Evolutionary conservation across 352 stramenopile genomes (phyloP), one percentile per base, ranked within the genome.

Genomic region (Phytophthora tentaculata): DNA sequence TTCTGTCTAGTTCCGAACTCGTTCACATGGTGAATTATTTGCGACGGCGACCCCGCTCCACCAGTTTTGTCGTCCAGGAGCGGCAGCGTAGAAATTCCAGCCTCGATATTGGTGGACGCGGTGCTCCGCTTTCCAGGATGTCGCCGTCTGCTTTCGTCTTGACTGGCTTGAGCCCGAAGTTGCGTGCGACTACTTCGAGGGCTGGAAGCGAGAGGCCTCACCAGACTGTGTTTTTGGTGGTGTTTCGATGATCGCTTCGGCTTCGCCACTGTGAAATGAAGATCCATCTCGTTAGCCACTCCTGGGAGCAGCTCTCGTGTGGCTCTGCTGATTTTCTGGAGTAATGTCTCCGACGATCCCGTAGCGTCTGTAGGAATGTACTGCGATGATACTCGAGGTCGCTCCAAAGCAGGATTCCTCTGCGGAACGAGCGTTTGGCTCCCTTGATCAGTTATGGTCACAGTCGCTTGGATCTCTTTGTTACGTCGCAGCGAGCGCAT

Each of bases 401-500:
- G 74, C 41, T 94, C 86, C n/a, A 83, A 74, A 13, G 84, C 81
- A 2, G 86, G 81, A 20, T 90, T 92, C 2, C 86, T 68, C 45
- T 89, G 79, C 5, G 83, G 84, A 16, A 89, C 76, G 2, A 92
- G 73, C 3, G 86, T 94, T 60, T 94, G 86, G 0, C 74, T 77
- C 5, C 56, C 32, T 12, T 80, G 41, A 3, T 88, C 69, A 0
- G 60, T 50, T 10, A 80, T 72, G 7, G 28, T 43, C 20, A 90
- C 81, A 0, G 78, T 91, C 3, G 86, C 86, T 67, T 94, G 86
- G 17, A 89, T 58, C 1, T 64, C 78, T 55, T 91, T 76, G 9
- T 91, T 73, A 2, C 81, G 69, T 3, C 86, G 73, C 8, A 89
- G 61, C 23, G 83, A 91, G 10, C 67, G 50, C 85, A 90, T 89